A percentile compares a stretch with the other conserved stretches of the same genome.
Conservation (phyloP, 192 early-diverging fungal genomes). For the Coemansia sp. region DNA sequence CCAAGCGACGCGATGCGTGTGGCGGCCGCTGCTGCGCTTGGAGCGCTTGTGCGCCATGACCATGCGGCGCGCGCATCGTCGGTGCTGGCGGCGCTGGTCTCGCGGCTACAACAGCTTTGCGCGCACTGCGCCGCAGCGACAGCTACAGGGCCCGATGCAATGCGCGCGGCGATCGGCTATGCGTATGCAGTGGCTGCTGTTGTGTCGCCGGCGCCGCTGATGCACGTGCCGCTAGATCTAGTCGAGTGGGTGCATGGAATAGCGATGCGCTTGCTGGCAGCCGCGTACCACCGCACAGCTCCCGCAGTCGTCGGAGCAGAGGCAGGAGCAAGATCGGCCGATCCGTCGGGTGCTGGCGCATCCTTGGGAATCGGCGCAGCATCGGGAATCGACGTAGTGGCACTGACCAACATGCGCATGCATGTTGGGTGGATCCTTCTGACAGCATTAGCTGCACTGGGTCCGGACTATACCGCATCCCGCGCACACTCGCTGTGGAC, state of each 20-base stretch:
- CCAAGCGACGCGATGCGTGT: conserved; percentile 72
- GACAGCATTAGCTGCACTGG: conserved; percentile 15
- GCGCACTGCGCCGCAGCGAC: conserved; percentile 20
- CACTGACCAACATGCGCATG: conserved; percentile 30
- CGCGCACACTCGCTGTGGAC: conserved; percentile 24
- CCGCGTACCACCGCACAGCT: conserved; percentile 32
- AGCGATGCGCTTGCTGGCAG: conserved; percentile 71
- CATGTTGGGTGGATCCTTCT: conserved; percentile 40
- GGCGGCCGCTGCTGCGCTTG: conserved; percentile 68
- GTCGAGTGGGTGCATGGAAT: conserved; percentile 77
- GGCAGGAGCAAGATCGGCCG: neutral
- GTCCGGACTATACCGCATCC: conserved; percentile 5
- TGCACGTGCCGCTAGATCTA: conserved; percentile 67
- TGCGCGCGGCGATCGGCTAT: conserved; percentile 61
- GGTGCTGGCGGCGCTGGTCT: conserved; percentile 64
- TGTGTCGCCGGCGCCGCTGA: conserved; percentile 31
- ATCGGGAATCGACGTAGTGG: neutral
- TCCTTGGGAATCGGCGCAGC: conserved; percentile 1
- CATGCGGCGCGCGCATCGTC: conserved; percentile 59
- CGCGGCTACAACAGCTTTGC: conserved; percentile 72
- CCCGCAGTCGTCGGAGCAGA: conserved; percentile 12
- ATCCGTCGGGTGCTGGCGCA: conserved; percentile 6
- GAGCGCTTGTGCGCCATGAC: conserved; percentile 54
- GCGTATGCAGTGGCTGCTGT: conserved; percentile 66
- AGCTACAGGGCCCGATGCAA: conserved; percentile 38